Conservation (phyloP, 768 basidiomycete species). For the Gautieria morchelliformis region DNA sequence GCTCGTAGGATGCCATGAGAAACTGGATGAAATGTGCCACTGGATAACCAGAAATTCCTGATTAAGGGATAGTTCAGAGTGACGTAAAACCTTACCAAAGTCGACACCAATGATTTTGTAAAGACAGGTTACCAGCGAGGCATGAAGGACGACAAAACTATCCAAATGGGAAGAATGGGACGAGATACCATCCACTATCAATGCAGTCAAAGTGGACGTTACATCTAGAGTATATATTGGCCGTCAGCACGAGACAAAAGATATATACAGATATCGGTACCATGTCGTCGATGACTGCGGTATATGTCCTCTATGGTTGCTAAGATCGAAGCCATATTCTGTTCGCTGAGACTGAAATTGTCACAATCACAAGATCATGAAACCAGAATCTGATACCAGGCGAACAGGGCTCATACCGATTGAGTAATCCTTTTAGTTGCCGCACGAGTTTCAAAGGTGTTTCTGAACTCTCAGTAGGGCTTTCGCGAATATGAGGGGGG, state of each 20-base stretch:
- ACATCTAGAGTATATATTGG: constrained; percentile 45
- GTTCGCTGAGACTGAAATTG: constrained; percentile 69
- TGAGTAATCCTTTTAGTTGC: constrained; percentile 80
- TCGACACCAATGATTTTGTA: constrained; percentile 79
- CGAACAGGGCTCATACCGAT: constrained; percentile 43
- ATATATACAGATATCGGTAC: constrained; percentile 30
- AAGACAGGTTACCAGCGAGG: constrained; percentile 72
- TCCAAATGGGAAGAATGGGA: constrained; percentile 75
- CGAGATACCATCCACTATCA: constrained; percentile 74
- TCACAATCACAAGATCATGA: not conserved
- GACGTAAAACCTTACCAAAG: constrained; percentile 54
- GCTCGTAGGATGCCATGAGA: constrained; percentile 58
- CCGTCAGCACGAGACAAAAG: not conserved
- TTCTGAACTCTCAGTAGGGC: constrained; percentile 31
- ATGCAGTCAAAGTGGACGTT: constrained; percentile 62
- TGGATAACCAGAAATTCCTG: constrained; percentile 19
- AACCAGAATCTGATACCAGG: not conserved
- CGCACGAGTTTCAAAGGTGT: constrained; percentile 50
- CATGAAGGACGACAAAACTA: constrained; percentile 83
- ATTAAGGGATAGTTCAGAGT: not conserved
- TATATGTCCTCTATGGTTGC: constrained; percentile 70
- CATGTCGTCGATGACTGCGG: constrained; percentile 66
- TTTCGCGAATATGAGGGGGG: constrained; percentile 69
- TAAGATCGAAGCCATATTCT: constrained; percentile 71
- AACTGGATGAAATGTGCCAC: constrained; percentile 79